phyloP scores from a whole-genome alignment of 2,329 filamentous ascomycete species.

The Claviceps citrina region DNA sequence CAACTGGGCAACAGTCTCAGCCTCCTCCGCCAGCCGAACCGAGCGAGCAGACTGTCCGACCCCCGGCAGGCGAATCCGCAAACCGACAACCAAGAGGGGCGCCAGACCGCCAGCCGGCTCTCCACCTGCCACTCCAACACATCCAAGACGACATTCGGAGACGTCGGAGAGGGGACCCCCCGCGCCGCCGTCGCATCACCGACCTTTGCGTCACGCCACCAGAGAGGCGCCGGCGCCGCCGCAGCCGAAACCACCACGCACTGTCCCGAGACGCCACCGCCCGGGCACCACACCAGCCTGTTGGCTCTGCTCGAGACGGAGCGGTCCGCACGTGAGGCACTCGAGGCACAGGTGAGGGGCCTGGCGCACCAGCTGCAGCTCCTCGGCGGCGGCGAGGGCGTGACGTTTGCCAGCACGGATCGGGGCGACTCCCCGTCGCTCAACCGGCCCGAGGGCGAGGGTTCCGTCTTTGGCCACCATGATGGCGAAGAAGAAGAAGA shows the following conservation, averaged over 20 bases:
- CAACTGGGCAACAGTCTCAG: constrained; percentile 33
- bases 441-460: constrained; percentile 21
- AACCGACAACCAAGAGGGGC: background rate
- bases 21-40: constrained; percentile 20
- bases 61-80: background rate
- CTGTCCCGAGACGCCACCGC: too few species aligned
- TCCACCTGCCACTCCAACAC: constrained; percentile 27
- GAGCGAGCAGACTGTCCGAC: constrained; percentile 11
- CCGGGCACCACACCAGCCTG: constrained; percentile 35
- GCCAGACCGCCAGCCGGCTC: constrained; percentile 8
- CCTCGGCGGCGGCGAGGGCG: constrained; percentile 29
- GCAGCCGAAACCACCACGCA: too few species aligned
- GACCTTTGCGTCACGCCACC: constrained; percentile 28
- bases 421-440: constrained; percentile 18
- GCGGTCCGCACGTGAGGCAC: constrained; percentile 36
- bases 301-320: constrained; percentile 40
- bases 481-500: constrained; percentile 25
- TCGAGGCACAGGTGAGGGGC: constrained; percentile 41
- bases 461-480: constrained; percentile 27
- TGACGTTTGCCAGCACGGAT: constrained; percentile 8
- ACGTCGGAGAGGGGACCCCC: constrained; percentile 28
- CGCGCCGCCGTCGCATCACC: constrained; percentile 17
- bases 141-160: constrained; percentile 30
- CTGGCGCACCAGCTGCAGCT: constrained; percentile 35
- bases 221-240: constrained; percentile 19